Base-by-base conservation (phyloP, 2,329 filamentous ascomycete genomes). In the Clarireedia homoeocarpa region DNA sequence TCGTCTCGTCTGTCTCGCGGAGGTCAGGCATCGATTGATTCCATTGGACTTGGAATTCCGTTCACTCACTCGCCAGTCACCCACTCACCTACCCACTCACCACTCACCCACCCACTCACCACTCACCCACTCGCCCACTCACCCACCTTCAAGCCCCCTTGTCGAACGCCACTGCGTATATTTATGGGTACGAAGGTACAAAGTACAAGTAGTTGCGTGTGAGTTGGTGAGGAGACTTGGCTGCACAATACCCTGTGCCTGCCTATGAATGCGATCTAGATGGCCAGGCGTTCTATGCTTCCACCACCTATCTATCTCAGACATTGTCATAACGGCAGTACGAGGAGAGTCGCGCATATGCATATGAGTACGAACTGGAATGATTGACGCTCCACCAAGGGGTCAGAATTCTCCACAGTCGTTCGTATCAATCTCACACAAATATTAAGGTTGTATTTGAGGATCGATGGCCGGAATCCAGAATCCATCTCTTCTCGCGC, bases 141-240 rank as follows among this genome's bases (percentile, higher is more conserved):
- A 12, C 26, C 47, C 20, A 47, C 27, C 12, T 14, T 38, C 46
- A 42, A 30, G 27, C 27, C 7, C 23, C 42, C 51, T 39, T 39
- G 44, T 48, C 24, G 44, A 54, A 36, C 51, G 44, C 51, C 51
- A 53, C 51, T 53, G 15, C 12, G 34, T 53, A 48, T 53, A 48
- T 53, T 53, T 48, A 38, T 48, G 34, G 34, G 15, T 20, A 20
- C 20, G 2, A 20, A 20, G 20, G 20, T 20, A 20, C 20, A 20
- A 20, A 20, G 20, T 20, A 20, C 20, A 20, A 20, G 20, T 3
- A 20, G 20, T 1, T 20, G 20, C 2, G 20, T 20, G 20, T 3
- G 20, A 20, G 20, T 20, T 2, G 20, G 20, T 20, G 20, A 20
- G 20, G 20, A 20, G 20, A 20, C 20, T 20, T 52, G 23, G 39